Base-by-base conservation (phyloP, 108 stramenopile genomes). In the Chaetoceros tenuissimus region DNA sequence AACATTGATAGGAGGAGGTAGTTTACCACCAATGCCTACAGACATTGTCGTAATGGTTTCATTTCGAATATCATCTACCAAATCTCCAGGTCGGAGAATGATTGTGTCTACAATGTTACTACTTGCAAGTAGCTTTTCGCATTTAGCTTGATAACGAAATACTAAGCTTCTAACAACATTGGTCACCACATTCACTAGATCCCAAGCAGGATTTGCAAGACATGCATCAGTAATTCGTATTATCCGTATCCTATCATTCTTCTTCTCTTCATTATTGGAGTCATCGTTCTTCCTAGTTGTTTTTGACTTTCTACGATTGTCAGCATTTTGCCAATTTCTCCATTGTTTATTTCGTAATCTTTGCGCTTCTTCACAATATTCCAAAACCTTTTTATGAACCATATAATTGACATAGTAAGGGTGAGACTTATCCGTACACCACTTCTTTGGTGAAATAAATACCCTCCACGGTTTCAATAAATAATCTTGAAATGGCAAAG, bases 331-430 rank as follows among this genome's bases (percentile, higher is more conserved):
- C 23, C 48, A 49, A 49, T 16, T n/a, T 49, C 23, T 49, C 23
- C 48, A 49, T 23, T 49, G 13, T n/a, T n/a, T 49, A 49, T 78
- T 68, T 13, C 87, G 63, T 31, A 69, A 68, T 28, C 48, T 30
- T 64, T 88, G 82, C 47, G 84, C 87, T 27, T 51, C 45, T 52
- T 88, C 87, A 10, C 74, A 82, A 52, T 57, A 78, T 44, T 69
- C 79, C 64, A 88, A 52, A 18, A 72, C 74, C 56, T 78, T 80
- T 18, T 68, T 64, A 2, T 80, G 81, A 3, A 73, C 51, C 10
- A 55, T 28, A 52, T 78, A 88, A 59, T 82, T 63, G 18, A 84
- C 76, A 55, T 80, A 84, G 51, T 80, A 88, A 0, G 87, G 87
- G 71, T 88, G 87, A 0, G 62, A 45, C 1, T 27, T 31, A 53